Base-by-base conservation (phyloP, 768 basidiomycete species). In the Omphalotus guepiniiformis region DNA sequence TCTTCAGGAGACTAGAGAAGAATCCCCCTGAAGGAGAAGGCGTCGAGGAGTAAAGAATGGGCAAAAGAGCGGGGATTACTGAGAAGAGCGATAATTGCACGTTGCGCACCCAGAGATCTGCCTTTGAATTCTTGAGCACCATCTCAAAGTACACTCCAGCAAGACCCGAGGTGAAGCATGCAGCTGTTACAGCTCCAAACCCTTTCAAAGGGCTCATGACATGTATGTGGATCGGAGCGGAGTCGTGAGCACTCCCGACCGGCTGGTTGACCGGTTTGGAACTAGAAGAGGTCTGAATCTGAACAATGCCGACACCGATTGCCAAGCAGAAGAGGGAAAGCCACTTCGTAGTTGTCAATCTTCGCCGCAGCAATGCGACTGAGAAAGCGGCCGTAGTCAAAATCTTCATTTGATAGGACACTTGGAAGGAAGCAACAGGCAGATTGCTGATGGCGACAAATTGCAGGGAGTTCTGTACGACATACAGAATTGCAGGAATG, bases 381-480 rank as follows among this genome's bases (percentile, higher is more conserved):
- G 89, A 91, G 64, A 94, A 94, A 42, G 87, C 91, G 18, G 93
- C 94, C 13, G 93, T 97, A 40, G 93, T 97, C 48, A 97, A 77
- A 62, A 97, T 97, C 67, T 97, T 97, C 93, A 97, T 94, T 68
- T 97, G 93, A 64, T 97, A 95, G 7, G 89, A 90, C 53, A 97
- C 93, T 64, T 98, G 95, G 71, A 97, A 99, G 2, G 95, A 92
- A 12, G 96, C 95, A 44, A 93, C 94, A 30, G 92, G 91, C 49
- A 99, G 80, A 67, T 99, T 98, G 54, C 82, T 81, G 52, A 95
- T 86, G 19, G 96, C 96, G 55, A 96, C 91, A 66, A 95, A 99
- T 65, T 98, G 96, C 19, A 99, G 81, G 30, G 90, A 88, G 64
- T 97, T 97, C 67, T 98, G 92, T n/a, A 95, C 78, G 54, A 93